Conservation (phyloP, 495 filamentous ascomycete genomes). For the Trichoderma asperelloides region DNA sequence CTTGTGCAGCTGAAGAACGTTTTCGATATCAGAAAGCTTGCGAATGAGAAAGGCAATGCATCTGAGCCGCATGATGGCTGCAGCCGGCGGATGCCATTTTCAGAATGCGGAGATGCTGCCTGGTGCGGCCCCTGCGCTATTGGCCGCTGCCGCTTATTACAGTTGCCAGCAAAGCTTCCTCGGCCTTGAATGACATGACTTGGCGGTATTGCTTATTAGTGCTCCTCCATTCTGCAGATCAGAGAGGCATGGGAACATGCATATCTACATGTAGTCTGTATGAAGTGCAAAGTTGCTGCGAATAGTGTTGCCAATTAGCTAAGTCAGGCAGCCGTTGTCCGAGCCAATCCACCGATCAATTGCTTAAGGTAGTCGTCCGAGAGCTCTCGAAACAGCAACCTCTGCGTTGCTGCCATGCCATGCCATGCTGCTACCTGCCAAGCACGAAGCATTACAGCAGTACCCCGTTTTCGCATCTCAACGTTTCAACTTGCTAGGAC, state of each 20-base stretch:
- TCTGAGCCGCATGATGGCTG: background rate
- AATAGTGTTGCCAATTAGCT: no score
- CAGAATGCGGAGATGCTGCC: slow-evolving; percentile 9
- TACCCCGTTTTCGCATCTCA: no score
- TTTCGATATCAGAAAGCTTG: background rate
- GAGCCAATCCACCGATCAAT: background rate
- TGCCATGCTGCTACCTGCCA: no score
- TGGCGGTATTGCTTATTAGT: no score
- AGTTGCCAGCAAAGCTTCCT: background rate
- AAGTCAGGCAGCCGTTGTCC: background rate
- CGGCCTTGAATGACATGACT: background rate
- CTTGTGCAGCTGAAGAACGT: no score
- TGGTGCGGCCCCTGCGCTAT: slow-evolving; percentile 6
- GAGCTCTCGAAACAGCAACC: background rate
- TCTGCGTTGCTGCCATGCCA: background rate
- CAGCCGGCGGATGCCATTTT: slow-evolving; percentile 2
- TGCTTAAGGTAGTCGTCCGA: background rate
- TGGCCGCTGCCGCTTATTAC: background rate
- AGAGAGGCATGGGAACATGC: no score
- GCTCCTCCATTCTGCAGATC: no score
- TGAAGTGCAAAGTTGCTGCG: no score
- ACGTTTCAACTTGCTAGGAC: no score
- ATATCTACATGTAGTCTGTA: no score
- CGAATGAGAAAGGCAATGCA: background rate
- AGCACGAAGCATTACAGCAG: no score